Conservation (phyloP, 208 protist genomes). For the Leishmania arabica region DNA sequence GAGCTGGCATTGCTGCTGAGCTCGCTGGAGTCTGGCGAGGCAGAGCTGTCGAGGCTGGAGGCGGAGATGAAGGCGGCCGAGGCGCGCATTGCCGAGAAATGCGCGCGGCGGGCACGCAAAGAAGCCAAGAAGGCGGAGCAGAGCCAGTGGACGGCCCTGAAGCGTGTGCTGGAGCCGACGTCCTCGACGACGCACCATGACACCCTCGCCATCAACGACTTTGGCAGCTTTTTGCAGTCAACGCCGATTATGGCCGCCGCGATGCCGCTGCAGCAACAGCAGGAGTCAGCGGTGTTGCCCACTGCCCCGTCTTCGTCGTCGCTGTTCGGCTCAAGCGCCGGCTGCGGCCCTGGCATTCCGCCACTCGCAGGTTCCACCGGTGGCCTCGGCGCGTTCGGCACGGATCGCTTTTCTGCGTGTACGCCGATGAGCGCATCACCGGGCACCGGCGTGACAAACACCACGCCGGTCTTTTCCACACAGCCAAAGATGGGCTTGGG, state of each 20-base stretch:
- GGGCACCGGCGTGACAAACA: conserved; percentile 5
- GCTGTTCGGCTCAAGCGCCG: conserved; percentile 8
- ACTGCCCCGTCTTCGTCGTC: neutral
- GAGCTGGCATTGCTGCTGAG: conserved; percentile 39
- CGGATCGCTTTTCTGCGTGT: conserved; percentile 24
- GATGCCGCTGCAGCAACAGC: conserved; percentile 8
- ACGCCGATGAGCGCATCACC: conserved; percentile 10
- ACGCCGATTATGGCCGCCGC: conserved; percentile 3
- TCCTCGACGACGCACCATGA: conserved; percentile 54
- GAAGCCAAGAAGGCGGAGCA: conserved; percentile 37
- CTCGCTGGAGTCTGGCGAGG: conserved; percentile 20
- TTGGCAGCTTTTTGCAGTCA: conserved; percentile 54
- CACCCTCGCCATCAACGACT: conserved; percentile 71
- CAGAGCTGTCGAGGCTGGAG: conserved; percentile 40
- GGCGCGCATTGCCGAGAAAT: conserved; percentile 36
- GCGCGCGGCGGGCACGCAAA: conserved; percentile 27
- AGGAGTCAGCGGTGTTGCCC: conserved; percentile 1
- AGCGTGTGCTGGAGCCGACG: conserved; percentile 45
- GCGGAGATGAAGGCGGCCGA: conserved; percentile 41
- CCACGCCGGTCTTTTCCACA: conserved; percentile 44
- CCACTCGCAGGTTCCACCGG: conserved; percentile 1
- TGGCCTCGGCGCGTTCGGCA: conserved; percentile 19
- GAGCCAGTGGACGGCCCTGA: conserved; percentile 43
- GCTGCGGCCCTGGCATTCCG: conserved; percentile 7
- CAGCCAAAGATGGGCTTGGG: conserved; percentile 32